A percentile compares a stretch with the other conserved stretches of the same genome.
Conservation (phyloP, 768 basidiomycete species). For the Phlebiopsis gigantea region DNA sequence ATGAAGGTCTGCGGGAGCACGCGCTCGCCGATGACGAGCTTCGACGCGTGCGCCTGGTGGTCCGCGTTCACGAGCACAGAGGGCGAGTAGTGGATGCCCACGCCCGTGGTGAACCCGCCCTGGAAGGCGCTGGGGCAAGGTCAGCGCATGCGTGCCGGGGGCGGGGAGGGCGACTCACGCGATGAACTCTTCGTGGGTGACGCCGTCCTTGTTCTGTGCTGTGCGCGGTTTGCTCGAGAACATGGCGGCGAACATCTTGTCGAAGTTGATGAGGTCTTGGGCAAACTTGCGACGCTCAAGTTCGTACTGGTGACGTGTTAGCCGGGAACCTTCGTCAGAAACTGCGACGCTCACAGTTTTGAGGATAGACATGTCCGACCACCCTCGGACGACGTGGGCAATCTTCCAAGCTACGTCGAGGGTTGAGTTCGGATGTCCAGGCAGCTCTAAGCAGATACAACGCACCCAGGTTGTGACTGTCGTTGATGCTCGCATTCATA, state of each 20-base stretch:
- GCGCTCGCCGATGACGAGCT: slow-evolving; percentile 44
- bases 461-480: slow-evolving; percentile 44
- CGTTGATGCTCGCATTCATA: slow-evolving; percentile 50
- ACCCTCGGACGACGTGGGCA: slow-evolving; percentile 42
- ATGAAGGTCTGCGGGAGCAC: slow-evolving; percentile 43
- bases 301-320: slow-evolving; percentile 36
- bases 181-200: slow-evolving; percentile 46
- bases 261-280: slow-evolving; percentile 48
- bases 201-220: slow-evolving; percentile 33
- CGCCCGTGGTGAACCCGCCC: slow-evolving; percentile 42
- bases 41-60: slow-evolving; percentile 32
- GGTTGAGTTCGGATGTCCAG: background rate
- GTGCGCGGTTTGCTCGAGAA: slow-evolving; percentile 50
- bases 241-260: slow-evolving; percentile 45
- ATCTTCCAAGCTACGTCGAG: slow-evolving; percentile 43
- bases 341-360: slow-evolving; percentile 33
- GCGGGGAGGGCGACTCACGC: slow-evolving; percentile 24
- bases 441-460: background rate
- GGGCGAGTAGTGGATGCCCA: slow-evolving; percentile 44
- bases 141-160: background rate
- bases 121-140: slow-evolving; percentile 34
- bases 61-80: slow-evolving; percentile 32
- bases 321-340: background rate
- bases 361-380: slow-evolving; percentile 39
- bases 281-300: slow-evolving; percentile 49